Evolutionary conservation across 2,329 filamentous ascomycete genomes (phyloP).

Genomic region (Ilyonectria destructans): DNA sequence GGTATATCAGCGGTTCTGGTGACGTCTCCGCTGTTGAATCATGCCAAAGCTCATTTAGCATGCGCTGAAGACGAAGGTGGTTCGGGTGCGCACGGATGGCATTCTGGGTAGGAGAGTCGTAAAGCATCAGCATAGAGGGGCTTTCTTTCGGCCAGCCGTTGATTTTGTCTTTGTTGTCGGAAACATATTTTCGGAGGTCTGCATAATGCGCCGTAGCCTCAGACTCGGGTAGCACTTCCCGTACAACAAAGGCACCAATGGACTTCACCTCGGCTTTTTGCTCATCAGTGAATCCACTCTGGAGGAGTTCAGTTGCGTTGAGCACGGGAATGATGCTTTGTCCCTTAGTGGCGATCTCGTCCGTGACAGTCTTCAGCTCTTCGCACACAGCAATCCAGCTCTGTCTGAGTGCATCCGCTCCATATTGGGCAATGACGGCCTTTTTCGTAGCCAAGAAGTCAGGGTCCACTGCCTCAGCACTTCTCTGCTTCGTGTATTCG

Average conservation of each 20-base stretch:
- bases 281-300: constrained; percentile 37
- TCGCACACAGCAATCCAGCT: constrained; percentile 60
- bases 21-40: constrained; percentile 49
- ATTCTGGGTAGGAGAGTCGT: constrained; percentile 58
- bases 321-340: constrained; percentile 53
- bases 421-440: constrained; percentile 56
- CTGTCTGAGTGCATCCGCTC: constrained; percentile 52
- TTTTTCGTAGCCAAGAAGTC: constrained; percentile 53
- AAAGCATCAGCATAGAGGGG: constrained; percentile 59
- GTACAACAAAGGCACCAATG: constrained; percentile 44
- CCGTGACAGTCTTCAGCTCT: constrained; percentile 54
- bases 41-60: constrained; percentile 59
- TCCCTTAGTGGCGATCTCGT: constrained; percentile 55
- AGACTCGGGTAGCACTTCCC: constrained; percentile 39
- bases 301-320: constrained; percentile 49
- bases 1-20: constrained; percentile 57
- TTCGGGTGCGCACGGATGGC: constrained; percentile 56
- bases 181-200: constrained; percentile 53
- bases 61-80: constrained; percentile 55
- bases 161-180: constrained; percentile 52
- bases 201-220: constrained; percentile 47
- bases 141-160: constrained; percentile 55
- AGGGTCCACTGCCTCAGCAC: constrained; percentile 34
- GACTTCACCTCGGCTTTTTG: constrained; percentile 49
- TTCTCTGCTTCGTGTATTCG: constrained; percentile 37